Evolutionary conservation across 2,329 filamentous ascomycete species (phyloP).

Genomic region (Pestalotiopsis sp.): DNA sequence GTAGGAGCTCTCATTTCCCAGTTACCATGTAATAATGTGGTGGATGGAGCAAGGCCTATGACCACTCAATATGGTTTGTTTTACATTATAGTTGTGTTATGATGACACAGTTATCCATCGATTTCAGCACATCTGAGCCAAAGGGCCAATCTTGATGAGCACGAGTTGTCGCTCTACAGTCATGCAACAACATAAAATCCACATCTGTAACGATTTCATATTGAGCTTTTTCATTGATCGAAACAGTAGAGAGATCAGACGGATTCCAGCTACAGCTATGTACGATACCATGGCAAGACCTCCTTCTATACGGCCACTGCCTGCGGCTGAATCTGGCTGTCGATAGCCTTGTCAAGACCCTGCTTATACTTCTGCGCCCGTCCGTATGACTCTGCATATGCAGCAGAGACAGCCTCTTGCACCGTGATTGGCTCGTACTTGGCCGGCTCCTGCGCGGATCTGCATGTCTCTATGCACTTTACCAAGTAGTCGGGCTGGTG

Average conservation of each 20-base stretch:
- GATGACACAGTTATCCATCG: no score
- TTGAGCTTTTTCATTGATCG: no score
- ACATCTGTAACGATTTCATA: no score
- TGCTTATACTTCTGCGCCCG: conserved; percentile 33
- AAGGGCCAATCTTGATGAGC: no score
- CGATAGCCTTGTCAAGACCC: conserved; percentile 23
- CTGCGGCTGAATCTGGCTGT: conserved; percentile 1
- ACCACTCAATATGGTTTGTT: no score
- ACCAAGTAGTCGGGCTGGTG: conserved; percentile 40
- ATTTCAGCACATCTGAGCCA: no score
- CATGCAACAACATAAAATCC: no score
- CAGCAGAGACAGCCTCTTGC: conserved; percentile 32
- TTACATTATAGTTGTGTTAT: no score
- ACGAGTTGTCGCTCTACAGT: no score
- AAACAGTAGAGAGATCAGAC: neutral
- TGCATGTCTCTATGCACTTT: conserved; percentile 34
- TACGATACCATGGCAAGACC: neutral
- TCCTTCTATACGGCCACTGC: neutral
- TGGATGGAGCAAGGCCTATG: no score
- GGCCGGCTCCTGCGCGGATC: conserved; percentile 21
- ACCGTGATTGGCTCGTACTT: conserved; percentile 36
- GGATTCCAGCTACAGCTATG: neutral
- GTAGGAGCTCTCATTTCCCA: no score
- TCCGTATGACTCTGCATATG: conserved; percentile 36
- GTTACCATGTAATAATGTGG: no score